A percentile compares a stretch with the other conserved stretches of the same genome.
Conservation (phyloP, 73 alveolate species). For the Tetrahymena elliotti region DNA sequence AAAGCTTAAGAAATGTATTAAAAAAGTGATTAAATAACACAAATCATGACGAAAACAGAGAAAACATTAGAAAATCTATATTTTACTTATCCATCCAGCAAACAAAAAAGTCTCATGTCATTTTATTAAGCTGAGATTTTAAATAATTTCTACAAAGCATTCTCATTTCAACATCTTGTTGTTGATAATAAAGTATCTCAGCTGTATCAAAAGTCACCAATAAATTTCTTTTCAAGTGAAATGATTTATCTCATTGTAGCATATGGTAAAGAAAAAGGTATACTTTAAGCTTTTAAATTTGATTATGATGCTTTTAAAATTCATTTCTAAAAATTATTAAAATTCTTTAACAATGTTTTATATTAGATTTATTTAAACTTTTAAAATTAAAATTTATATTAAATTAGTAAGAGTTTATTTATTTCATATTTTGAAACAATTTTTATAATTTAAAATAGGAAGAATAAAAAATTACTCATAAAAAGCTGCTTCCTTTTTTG, state of each 20-base stretch:
- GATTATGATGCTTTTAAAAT: neutral
- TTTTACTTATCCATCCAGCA: neutral
- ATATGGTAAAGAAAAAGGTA: neutral
- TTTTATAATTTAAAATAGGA: neutral
- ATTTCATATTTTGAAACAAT: too few relatives aligned
- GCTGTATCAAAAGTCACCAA: neutral
- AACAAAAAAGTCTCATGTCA: neutral
- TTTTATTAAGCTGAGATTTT: neutral
- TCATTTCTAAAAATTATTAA: neutral
- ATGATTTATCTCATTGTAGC: neutral
- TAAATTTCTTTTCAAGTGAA: neutral
- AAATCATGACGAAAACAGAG: neutral
- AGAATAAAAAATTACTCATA: neutral
- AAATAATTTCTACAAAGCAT: neutral
- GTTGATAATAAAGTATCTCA: neutral
- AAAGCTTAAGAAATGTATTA: neutral
- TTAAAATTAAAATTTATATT: too few relatives aligned
- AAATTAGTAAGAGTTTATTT: too few relatives aligned
- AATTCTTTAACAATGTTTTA: too few relatives aligned
- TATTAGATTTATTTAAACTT: too few relatives aligned
- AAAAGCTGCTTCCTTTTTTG: neutral
- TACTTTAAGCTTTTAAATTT: neutral
- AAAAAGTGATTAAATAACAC: neutral
- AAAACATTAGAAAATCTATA: neutral
- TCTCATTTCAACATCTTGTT: neutral